Base-by-base conservation (phyloP, 2,329 filamentous ascomycete species). In the Cytospora piceae region DNA sequence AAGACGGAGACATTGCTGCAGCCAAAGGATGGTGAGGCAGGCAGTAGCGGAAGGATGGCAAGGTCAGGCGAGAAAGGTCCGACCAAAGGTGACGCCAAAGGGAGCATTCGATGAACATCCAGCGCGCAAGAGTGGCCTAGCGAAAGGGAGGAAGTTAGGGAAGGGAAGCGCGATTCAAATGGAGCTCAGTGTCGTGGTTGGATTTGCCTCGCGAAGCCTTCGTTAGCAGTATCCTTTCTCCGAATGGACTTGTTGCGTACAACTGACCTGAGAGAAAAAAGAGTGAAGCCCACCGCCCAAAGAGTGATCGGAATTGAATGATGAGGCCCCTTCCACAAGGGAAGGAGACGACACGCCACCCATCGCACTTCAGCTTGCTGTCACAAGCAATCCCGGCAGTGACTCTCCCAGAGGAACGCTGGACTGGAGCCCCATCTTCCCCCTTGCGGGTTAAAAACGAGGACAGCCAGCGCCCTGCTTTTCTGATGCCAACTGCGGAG, bases 401-500 rank as follows among this genome's bases (percentile, higher is more conserved):
- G 68, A 68, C 69, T 62, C 69, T 70, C 69, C 69, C 69, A 70
- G 68, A 72, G 72, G 59, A 70, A 72, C 71, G 55, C 71, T 66
- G 69, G 67, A 64, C 68, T 66, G 54, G 60, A 63, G 46, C 65
- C 63, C 58, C 57, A 53, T 46, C 52, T 55, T 53, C 55, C 65
- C 67, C 53, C 46, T 54, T 51, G 53, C 64, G 63, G 51, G 58
- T 64, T 56, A 49, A 55, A 61, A 63, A 63, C 42, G 24, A 46
- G 68, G 67, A 64, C 72, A 63, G 66, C 66, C 68, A 70, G 66
- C 42, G 69, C 67, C 72, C 72, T 74, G 72, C 72, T 70, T 74
- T 74, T 74, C 72, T 74, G 73, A 74, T 74, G 73, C 73, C 73
- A 74, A 72, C 73, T 73, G 72, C 73, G 72, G 68, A 71, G 72